phyloP scores from a whole-genome alignment of 148 eudicot species.

The Limonium bicolor region DNA sequence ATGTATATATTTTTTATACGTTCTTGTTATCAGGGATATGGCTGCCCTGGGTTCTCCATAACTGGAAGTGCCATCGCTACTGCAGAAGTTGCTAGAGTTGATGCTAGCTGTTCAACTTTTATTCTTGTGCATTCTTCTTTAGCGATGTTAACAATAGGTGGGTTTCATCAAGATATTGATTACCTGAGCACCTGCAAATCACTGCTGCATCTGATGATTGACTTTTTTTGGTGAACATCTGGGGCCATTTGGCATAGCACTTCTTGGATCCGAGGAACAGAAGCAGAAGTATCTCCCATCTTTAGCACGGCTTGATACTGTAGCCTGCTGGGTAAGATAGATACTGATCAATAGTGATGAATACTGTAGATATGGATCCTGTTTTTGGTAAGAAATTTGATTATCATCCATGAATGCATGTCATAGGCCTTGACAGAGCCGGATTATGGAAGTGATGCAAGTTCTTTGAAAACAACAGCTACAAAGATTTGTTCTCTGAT shows the following conservation, averaged over 20 bases:
- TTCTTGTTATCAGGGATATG: slow-evolving; percentile 51
- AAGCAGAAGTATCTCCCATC: slow-evolving; percentile 83
- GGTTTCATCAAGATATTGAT: not conserved
- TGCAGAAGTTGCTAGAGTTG: slow-evolving; percentile 89
- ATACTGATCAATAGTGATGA: no score
- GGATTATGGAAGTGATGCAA: slow-evolving; percentile 96
- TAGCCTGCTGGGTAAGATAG: slow-evolving; percentile 79
- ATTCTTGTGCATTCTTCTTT: slow-evolving; percentile 91
- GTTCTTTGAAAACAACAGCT: slow-evolving; percentile 73
- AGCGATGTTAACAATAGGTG: slow-evolving; percentile 95
- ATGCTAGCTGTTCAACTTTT: slow-evolving; percentile 96
- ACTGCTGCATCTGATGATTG: no score
- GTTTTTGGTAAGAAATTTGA: not conserved
- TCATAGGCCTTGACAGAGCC: slow-evolving; percentile 87
- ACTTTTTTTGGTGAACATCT: no score
- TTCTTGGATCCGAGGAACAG: slow-evolving; percentile 78
- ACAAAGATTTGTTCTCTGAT: slow-evolving; percentile 39
- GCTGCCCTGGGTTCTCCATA: slow-evolving; percentile 80
- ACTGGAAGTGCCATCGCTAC: slow-evolving; percentile 62
- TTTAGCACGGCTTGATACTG: slow-evolving; percentile 49
- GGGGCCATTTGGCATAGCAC: slow-evolving; percentile 32
- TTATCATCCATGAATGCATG: slow-evolving; percentile 1
- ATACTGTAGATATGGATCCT: no score
- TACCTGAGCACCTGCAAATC: no score
- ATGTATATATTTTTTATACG: not conserved